Evolutionary conservation across 169 alveolate species (phyloP).

Genomic region (Plasmodium coatneyi): DNA sequence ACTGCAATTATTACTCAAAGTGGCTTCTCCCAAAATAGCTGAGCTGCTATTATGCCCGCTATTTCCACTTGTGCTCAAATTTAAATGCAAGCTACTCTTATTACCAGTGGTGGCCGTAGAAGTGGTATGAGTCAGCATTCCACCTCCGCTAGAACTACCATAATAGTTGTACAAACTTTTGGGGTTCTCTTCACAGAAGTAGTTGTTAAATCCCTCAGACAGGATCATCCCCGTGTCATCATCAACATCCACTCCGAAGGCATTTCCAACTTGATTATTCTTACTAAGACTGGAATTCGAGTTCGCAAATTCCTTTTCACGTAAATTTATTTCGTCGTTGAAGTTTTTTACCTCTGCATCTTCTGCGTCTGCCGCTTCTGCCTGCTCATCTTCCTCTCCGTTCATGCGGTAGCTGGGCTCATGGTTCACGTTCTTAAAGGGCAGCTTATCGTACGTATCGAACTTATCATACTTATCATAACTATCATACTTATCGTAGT

Average conservation of each 20-base stretch:
- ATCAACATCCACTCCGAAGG: background rate
- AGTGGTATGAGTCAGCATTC: background rate
- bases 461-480: background rate
- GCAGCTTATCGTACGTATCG: slow-evolving; percentile 2
- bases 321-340: slow-evolving; percentile 4
- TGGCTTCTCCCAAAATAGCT: background rate
- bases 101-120: background rate
- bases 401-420: slow-evolving; percentile 16
- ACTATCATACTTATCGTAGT: background rate
- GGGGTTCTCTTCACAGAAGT: background rate
- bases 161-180: slow-evolving; percentile 8
- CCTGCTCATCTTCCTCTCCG: background rate
- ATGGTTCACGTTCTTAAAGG: background rate
- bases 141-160: background rate
- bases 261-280: background rate
- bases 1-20: background rate
- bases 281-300: background rate
- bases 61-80: background rate
- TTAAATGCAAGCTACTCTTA: background rate
- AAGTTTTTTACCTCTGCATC: background rate
- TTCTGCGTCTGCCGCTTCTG: background rate
- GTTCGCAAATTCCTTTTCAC: slow-evolving; percentile 19
- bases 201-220: slow-evolving; percentile 7
- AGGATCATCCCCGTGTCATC: background rate
- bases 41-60: background rate